Evolutionary conservation across 179 eudicot genomes (phyloP).

Genomic region (Spergularia azorica): DNA sequence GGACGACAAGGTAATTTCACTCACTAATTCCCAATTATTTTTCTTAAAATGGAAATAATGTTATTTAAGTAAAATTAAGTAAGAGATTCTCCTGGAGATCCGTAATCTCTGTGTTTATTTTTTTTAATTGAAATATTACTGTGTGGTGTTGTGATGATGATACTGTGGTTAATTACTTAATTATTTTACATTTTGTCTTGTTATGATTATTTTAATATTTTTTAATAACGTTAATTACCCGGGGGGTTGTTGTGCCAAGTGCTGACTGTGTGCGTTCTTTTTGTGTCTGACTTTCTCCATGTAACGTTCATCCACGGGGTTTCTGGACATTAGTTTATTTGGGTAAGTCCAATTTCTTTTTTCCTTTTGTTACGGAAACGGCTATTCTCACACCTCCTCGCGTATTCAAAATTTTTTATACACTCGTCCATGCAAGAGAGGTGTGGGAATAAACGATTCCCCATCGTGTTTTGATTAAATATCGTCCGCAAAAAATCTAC

Average conservation of each 20-base stretch:
- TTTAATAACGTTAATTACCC: constrained; percentile 19
- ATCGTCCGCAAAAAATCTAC: no score
- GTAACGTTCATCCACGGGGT: constrained; percentile 35
- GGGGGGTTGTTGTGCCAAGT: constrained; percentile 33
- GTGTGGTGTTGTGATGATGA: constrained; percentile 20
- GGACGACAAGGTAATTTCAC: constrained; percentile 73
- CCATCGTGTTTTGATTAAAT: background rate
- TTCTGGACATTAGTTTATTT: constrained; percentile 37
- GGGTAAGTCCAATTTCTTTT: constrained; percentile 31
- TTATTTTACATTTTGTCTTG: constrained; percentile 11
- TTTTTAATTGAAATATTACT: background rate
- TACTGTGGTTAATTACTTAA: background rate
- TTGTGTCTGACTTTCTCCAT: constrained; percentile 27
- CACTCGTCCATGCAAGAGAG: no score
- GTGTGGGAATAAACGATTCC: no score
- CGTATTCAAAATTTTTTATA: no score
- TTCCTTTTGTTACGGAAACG: background rate
- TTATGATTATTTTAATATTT: background rate
- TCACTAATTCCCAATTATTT: background rate
- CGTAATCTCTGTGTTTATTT: constrained; percentile 39
- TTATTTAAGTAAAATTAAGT: constrained; percentile 6
- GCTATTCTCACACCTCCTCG: no score
- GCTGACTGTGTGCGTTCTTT: constrained; percentile 44
- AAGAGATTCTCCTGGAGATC: constrained; percentile 48
- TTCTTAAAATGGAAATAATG: constrained; percentile 7